A percentile compares a stretch with the other conserved stretches of the same genome.
Evolutionary conservation across 257 asterid species (phyloP).

Genomic region (Solanum pennellii): DNA sequence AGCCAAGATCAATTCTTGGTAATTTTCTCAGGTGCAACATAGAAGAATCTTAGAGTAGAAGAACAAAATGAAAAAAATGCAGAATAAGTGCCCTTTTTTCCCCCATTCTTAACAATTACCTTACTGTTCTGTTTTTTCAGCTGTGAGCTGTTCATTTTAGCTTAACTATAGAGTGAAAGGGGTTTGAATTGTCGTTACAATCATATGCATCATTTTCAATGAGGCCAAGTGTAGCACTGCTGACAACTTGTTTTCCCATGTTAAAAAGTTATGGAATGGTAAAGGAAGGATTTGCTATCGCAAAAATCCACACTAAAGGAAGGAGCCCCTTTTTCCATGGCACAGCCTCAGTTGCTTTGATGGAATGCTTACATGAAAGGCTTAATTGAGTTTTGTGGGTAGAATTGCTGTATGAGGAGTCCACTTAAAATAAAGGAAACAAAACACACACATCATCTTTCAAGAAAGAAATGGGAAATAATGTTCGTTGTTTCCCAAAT

Average conservation of each 20-base stretch:
- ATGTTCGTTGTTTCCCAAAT: not conserved
- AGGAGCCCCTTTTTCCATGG: not conserved
- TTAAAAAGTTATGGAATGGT: not conserved
- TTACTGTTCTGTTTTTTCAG: too few species aligned
- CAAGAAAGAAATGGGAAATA: not conserved
- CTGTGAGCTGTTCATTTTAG: too few species aligned
- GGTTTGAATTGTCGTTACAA: not conserved
- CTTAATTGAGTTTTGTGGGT: not conserved
- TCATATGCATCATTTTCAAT: not conserved
- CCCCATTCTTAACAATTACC: too few species aligned
- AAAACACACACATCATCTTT: not conserved
- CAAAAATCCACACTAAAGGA: not conserved
- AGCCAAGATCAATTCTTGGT: not conserved
- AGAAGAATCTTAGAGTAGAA: not conserved
- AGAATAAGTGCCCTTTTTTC: not conserved
- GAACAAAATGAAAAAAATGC: not conserved
- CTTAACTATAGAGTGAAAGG: too few species aligned
- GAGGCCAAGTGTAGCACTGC: not conserved
- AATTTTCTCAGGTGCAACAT: not conserved
- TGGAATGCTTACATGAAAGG: not conserved
- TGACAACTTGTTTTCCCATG: not conserved
- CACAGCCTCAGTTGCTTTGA: not conserved
- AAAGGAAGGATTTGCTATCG: not conserved
- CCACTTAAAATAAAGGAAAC: not conserved
- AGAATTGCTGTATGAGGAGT: not conserved